Base-by-base conservation (phyloP, 257 asterid species). In the Lycium barbarum region DNA sequence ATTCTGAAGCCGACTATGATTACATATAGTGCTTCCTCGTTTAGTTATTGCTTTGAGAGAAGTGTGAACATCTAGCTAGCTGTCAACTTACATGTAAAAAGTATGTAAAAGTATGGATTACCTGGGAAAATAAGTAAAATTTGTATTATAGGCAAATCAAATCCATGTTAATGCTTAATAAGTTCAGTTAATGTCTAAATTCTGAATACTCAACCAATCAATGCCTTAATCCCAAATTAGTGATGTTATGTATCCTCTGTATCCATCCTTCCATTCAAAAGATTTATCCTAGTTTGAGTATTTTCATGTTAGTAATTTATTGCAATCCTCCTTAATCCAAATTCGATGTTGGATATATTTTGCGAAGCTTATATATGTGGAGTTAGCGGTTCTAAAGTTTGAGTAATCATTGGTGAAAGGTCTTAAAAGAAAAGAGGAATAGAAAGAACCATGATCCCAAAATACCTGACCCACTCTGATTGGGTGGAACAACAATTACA, bases 41-140 rank as follows among this genome's bases (percentile, higher is more conserved):
- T 47, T 49, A 74, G 81, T 22, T 72, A 45, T 74, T 74, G 81
- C 81, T 74, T 74, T 49, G 81, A 20, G 80, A 22, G 61, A 49
- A 47, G 61, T 74, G 61, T 49, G 61, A 73, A 49, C 13, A 49
- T 74, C 18, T 20, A 74, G 61, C 38, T 20, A 6, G 20, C 81
- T 47, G 61, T 11, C 43, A 20, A 14, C 12, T 49, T 74, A 20
- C 33, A 13, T 20, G 61, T 20, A 73, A 20, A 45, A 47, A 6
- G 58, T 45, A 9, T 12, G 20, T 45, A 73, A 73, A 47, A 73
- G 20, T 49, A 49, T 45, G 58, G 80, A 73, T n/a, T 73, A 73
- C 58, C n/a, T 72, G 11, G 45, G 58, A 45, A 45, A 73, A 73
- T 10, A 45, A 22, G 38, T 73, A 40, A 14, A 14, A 7, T 7